Conservation (phyloP, 2,329 filamentous ascomycete species). For the Ascochyta viciae-villosae region DNA sequence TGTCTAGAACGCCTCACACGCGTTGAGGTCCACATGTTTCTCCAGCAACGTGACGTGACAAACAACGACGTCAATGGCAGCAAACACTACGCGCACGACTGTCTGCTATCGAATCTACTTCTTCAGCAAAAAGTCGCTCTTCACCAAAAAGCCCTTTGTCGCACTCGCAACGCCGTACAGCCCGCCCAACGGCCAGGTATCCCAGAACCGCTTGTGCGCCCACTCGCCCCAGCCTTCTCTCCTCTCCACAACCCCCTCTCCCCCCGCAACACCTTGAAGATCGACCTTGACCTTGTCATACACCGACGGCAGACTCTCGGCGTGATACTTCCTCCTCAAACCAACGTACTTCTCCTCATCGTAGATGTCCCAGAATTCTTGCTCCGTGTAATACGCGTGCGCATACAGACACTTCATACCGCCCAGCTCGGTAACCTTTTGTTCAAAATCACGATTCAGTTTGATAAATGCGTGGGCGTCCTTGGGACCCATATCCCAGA, state of each 20-base stretch:
- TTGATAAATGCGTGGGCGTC: conserved; percentile 65
- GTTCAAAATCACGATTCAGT: conserved; percentile 75
- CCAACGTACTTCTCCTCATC: conserved; percentile 66
- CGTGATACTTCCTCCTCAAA: conserved; percentile 69
- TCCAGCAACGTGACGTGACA: no score
- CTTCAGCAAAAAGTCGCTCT: conserved; percentile 46
- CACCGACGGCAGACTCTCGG: conserved; percentile 68
- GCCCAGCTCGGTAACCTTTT: conserved; percentile 71
- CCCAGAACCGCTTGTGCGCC: conserved; percentile 38
- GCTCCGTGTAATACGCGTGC: conserved; percentile 79
- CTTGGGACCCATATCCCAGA: conserved; percentile 79
- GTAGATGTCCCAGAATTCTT: conserved; percentile 74
- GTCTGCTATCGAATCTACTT: conserved; percentile 15
- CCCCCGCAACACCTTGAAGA: conserved; percentile 44
- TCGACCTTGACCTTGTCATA: conserved; percentile 69
- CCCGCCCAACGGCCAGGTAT: conserved; percentile 48
- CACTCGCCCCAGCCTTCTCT: conserved; percentile 38
- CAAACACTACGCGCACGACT: no score
- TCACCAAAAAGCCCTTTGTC: conserved; percentile 41
- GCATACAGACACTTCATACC: conserved; percentile 91
- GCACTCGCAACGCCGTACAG: conserved; percentile 50
- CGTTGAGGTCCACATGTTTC: no score
- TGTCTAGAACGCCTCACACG: no score
- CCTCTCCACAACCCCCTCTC: conserved; percentile 4
- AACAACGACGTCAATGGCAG: no score